Percentiles rank a stretch among this genome's conserved stretches.
Conservation (phyloP, 2,329 filamentous ascomycete species). For the Colletotrichum chlorophyti region DNA sequence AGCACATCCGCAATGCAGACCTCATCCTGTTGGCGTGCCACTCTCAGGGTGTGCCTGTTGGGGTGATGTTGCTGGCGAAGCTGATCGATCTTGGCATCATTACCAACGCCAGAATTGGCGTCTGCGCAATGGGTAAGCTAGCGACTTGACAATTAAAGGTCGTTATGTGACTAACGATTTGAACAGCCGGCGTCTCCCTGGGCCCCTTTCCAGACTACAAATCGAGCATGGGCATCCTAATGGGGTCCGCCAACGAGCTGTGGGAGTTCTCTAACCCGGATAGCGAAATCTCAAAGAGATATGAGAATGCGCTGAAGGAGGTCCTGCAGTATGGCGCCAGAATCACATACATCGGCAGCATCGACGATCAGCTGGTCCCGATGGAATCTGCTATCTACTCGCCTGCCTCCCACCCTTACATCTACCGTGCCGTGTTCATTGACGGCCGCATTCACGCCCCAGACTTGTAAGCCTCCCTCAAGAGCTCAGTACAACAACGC, state of each 20-base stretch:
- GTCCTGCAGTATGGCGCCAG: constrained; percentile 81
- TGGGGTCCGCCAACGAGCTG: constrained; percentile 89
- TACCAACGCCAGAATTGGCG: constrained; percentile 76
- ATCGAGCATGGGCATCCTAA: constrained; percentile 83
- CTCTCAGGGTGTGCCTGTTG: constrained; percentile 93
- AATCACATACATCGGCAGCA: constrained; percentile 89
- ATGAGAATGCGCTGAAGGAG: constrained; percentile 76
- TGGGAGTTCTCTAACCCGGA: constrained; percentile 90
- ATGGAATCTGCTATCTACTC: constrained; percentile 90
- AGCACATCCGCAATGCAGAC: constrained; percentile 85
- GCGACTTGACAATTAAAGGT: neutral
- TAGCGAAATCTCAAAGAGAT: constrained; percentile 82
- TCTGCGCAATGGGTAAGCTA: constrained; percentile 76
- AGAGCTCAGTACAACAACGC: too few relatives aligned
- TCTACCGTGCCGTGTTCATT: constrained; percentile 94
- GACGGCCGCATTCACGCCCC: constrained; percentile 91
- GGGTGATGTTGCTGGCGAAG: constrained; percentile 90
- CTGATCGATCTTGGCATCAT: constrained; percentile 90
- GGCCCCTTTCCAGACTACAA: constrained; percentile 94
- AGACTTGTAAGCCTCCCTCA: constrained; percentile 69
- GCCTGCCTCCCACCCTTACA: constrained; percentile 86
- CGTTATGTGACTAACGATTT: neutral
- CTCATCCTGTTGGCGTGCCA: constrained; percentile 93
- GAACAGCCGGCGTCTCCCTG: constrained; percentile 81
- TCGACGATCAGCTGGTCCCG: constrained; percentile 95